Base-by-base conservation (phyloP, 805 yeast genomes). In the Torulaspora microellipsoides region DNA sequence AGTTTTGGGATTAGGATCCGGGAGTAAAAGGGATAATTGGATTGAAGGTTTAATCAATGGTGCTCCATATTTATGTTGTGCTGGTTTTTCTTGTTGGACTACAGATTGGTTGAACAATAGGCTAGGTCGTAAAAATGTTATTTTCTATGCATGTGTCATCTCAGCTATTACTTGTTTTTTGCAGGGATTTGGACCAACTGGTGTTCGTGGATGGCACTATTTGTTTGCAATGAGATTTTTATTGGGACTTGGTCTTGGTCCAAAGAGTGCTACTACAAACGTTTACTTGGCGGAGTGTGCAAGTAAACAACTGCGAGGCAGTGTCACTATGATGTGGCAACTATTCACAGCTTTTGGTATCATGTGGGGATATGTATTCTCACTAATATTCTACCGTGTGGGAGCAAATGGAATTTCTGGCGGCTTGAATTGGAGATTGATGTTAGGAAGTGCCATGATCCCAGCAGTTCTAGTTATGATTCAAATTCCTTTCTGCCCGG, bases 221-320 rank as follows among this genome's bases (percentile, higher is more conserved):
- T 67, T 83, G 43, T 78, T 83, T 47, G 77, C 81, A 58, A 80
- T 86, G 20, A 68, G 89, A 54, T 78, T 80, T 58, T 68, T 73
- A 54, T 62, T 81, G 45, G 89, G 89, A 36, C 71, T 81, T 45
- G 86, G 87, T 46, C 68, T 82, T 45, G 89, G 89, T 49, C 83
- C 83, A 41, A 81, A 81, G 58, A 73, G 82, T n/a, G 81, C 85
- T n/a, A 82, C 87, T 13, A 83, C 81, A 31, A 86, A 86, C 12
- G 83, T 83, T 13, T 82, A 81, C 55, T 70, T 82, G 36, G 80
- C 84, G 13, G 86, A 81, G 56, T 78, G 83, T 60, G 68, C 81
- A 10, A 85, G 85, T 8, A 74, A 76, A 34, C 68, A 69, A 32
- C 75, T 80, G 46, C 69, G 89, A 64, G 89, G 89, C 48, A 72